Base-by-base conservation (phyloP, 2,329 filamentous ascomycete species). In the Cylindrodendrum hubeiense region DNA sequence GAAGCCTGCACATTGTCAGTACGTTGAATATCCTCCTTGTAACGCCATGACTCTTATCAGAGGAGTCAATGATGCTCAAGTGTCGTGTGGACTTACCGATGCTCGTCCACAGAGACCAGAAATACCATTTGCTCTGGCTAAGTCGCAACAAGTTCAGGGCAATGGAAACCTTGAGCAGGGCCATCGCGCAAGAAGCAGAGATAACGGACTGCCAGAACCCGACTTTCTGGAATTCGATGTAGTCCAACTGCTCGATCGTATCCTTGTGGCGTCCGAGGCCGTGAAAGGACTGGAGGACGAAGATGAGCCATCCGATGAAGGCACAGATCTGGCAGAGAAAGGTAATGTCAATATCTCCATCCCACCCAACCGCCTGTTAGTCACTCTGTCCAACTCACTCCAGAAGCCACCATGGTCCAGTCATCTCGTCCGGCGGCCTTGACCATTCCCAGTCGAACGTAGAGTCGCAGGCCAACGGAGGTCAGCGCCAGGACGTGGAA, bases 201-300 rank as follows among this genome's bases (percentile, higher is more conserved):
- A 67, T 54, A 46, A 69, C 47, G 12, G 65, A 65, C 26, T 69
- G 66, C 65, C 62, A 67, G 54, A 67, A 69, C 1, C 65, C 65
- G 19, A 61, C 63, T 12, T 63, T 54, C 26, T 59, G 50, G 15
- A 67, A 53, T 19, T 55, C 17, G 15, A 62, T 28, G 21, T 54
- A 58, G 46, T 66, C 59, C 17, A 37, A 8, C 6, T n/a, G 3
- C 0, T 43, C 39, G 34, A 61, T 69, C 3, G 62, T 63, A 26
- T 43, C 51, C 28, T 41, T 60, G 37, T 69, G 67, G 43, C 50
- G 59, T 7, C 67, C 67, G 19, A 69, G 65, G 5, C 67, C 67
- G 39, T 63, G 46, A 19, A 56, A 49, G 5, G 49, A 34, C 28
- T 66, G 61, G 4, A 67, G 55, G 3, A 69, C 50, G 50, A 67